Evolutionary conservation across 164 flowering plant genomes (phyloP).

Genomic region (Brasenia schreberi): DNA sequence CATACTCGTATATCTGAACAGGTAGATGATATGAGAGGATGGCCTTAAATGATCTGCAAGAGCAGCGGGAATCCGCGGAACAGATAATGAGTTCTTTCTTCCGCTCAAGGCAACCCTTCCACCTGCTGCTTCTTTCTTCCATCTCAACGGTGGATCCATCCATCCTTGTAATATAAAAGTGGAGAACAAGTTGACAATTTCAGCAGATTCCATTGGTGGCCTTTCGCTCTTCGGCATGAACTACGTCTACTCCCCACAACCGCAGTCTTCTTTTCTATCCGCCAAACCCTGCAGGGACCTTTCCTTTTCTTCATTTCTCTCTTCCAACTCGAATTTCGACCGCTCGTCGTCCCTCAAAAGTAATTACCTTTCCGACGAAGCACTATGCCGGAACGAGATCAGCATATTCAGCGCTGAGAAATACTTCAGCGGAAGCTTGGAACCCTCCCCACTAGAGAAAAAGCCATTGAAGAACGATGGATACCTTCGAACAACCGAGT

Average conservation of each 20-base stretch:
- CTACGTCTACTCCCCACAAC: not conserved
- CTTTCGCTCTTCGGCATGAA: not conserved
- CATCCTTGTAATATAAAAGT: too few relatives aligned
- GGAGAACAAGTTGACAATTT: slow-evolving; percentile 2
- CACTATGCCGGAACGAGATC: slow-evolving; percentile 19
- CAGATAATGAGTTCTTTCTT: too few relatives aligned
- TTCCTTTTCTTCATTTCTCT: slow-evolving; percentile 34
- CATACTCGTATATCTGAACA: too few relatives aligned
- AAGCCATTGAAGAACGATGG: not conserved
- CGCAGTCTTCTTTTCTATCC: slow-evolving; percentile 3
- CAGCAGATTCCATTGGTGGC: slow-evolving; percentile 2
- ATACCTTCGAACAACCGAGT: slow-evolving; percentile 1
- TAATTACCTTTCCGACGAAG: too few relatives aligned
- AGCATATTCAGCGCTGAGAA: slow-evolving; percentile 65
- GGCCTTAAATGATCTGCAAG: too few relatives aligned
- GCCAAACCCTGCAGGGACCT: slow-evolving; percentile 13
- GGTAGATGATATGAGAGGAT: too few relatives aligned
- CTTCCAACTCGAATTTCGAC: slow-evolving; percentile 2
- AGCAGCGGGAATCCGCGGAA: too few relatives aligned
- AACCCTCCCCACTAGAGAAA: slow-evolving; percentile 1
- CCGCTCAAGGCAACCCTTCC: too few relatives aligned
- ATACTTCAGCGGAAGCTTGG: slow-evolving; percentile 46
- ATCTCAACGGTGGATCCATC: too few relatives aligned
- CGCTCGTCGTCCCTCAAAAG: too few relatives aligned
- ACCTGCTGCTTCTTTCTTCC: too few relatives aligned